phyloP scores from a whole-genome alignment of 2,329 filamentous ascomycete species.

The Colletotrichum sp. region DNA sequence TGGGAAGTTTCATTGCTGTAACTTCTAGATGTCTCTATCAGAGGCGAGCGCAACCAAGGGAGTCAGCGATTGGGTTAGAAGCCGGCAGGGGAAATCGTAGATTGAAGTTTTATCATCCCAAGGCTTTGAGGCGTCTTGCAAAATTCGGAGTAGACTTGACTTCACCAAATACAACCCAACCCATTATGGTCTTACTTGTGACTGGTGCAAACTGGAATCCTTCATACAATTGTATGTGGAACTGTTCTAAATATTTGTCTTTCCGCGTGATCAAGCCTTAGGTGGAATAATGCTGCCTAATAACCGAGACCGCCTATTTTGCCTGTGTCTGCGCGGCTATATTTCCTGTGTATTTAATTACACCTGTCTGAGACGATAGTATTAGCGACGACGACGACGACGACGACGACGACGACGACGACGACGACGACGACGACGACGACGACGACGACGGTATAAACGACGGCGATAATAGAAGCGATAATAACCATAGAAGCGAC shows the following conservation, averaged over 20 bases:
- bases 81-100: neutral
- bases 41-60: neutral
- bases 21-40: neutral
- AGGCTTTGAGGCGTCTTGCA: neutral
- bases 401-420: too few species aligned
- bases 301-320: too few species aligned
- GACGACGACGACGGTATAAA: too few species aligned
- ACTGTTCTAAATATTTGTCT: neutral
- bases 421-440: too few species aligned
- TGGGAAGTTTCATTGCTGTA: neutral
- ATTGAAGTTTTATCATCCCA: neutral
- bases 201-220: neutral
- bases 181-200: neutral
- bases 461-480: too few species aligned
- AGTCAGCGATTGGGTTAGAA: neutral
- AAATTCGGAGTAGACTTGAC: neutral
- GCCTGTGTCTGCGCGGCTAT: too few species aligned
- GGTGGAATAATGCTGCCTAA: neutral
- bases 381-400: too few species aligned
- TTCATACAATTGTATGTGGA: neutral
- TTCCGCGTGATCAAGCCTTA: neutral
- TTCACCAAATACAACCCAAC: neutral
- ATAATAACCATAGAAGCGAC: too few species aligned
- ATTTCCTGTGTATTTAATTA: too few species aligned
- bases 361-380: too few species aligned